Conservation (phyloP, 2,329 filamentous ascomycete species). For the Neofusicoccum umdonicola region DNA sequence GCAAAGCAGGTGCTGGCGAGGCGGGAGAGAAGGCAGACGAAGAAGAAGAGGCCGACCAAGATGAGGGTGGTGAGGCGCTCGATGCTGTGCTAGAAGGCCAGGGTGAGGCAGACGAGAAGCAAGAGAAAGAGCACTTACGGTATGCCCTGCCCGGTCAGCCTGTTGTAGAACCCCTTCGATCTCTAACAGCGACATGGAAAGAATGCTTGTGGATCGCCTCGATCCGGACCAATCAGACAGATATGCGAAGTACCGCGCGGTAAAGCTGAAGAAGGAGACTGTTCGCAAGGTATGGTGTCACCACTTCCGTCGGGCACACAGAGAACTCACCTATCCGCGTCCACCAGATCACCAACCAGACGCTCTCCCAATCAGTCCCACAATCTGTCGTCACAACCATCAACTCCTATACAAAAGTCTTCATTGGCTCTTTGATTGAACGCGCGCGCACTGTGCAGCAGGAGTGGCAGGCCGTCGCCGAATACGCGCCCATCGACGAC, state of each 20-base stretch:
- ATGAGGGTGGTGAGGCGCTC: slow-evolving; percentile 49
- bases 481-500: slow-evolving; percentile 54
- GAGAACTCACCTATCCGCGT: neutral
- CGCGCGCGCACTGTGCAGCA: slow-evolving; percentile 66
- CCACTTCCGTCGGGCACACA: neutral
- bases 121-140: slow-evolving; percentile 65
- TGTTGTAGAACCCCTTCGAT: neutral
- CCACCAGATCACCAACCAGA: slow-evolving; percentile 69
- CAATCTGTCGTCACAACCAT: slow-evolving; percentile 73
- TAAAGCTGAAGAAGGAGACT: slow-evolving; percentile 65
- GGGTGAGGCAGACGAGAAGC: slow-evolving; percentile 59
- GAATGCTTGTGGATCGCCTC: slow-evolving; percentile 63
- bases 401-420: slow-evolving; percentile 72
- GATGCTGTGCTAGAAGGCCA: slow-evolving; percentile 51
- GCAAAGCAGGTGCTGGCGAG: slow-evolving; percentile 23
- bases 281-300: slow-evolving; percentile 59
- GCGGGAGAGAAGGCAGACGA: slow-evolving; percentile 53
- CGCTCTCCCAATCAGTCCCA: slow-evolving; percentile 75
- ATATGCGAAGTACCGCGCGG: slow-evolving; percentile 69
- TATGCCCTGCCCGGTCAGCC: slow-evolving; percentile 15
- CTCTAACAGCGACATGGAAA: slow-evolving; percentile 17
- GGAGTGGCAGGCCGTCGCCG: slow-evolving; percentile 63
- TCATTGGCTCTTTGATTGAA: slow-evolving; percentile 74
- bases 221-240: slow-evolving; percentile 65
- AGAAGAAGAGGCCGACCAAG: slow-evolving; percentile 58